A percentile compares a stretch with the other conserved stretches of the same genome.
These are phyloP conservation scores for Amanita fuliginea DNA, from an alignment of 768 basidiomycete species.

Conservation along the genomic window DNA sequence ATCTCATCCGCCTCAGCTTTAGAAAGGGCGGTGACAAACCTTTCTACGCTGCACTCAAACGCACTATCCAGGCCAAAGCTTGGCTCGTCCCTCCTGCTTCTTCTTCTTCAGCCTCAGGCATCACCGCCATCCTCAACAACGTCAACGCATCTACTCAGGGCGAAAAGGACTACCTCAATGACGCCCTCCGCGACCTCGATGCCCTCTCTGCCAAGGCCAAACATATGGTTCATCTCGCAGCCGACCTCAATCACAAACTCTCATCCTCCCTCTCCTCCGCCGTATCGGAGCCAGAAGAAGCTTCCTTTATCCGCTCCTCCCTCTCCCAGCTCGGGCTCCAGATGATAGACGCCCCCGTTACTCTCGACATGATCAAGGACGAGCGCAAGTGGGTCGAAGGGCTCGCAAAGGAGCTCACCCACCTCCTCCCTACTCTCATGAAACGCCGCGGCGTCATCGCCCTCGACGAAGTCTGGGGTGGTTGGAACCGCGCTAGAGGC, in stretches of 20 bases:
- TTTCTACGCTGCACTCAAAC: slow-evolving; percentile 70
- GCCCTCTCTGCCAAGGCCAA: slow-evolving; percentile 84
- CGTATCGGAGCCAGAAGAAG: slow-evolving; percentile 70
- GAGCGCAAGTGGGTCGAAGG: slow-evolving; percentile 72
- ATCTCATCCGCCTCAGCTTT: slow-evolving; percentile 80
- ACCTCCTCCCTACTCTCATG: slow-evolving; percentile 69
- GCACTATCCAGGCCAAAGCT: slow-evolving; percentile 53
- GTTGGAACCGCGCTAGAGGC: slow-evolving; percentile 90
- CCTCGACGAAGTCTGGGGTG: slow-evolving; percentile 89
- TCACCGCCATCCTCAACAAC: slow-evolving; percentile 66
- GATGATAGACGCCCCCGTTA: slow-evolving; percentile 70
- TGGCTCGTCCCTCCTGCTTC: slow-evolving; percentile 50
- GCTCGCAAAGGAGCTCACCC: slow-evolving; percentile 72
- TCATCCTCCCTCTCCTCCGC: slow-evolving; percentile 16
- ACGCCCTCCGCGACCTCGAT: slow-evolving; percentile 81
- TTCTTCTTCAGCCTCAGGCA: slow-evolving; percentile 19
- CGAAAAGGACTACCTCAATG: slow-evolving; percentile 53
- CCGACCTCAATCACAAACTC: slow-evolving; percentile 78
- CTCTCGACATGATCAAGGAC: slow-evolving; percentile 79
- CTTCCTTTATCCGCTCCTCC: slow-evolving; percentile 79
- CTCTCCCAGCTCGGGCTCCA: slow-evolving; percentile 85
- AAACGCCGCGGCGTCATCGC: slow-evolving; percentile 69
- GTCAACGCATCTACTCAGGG: slow-evolving; percentile 61
- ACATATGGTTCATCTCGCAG: slow-evolving; percentile 87
- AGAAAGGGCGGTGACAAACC: slow-evolving; percentile 81